Evolutionary conservation across 495 filamentous ascomycete genomes (phyloP).

Genomic region (Cercophora sp.): DNA sequence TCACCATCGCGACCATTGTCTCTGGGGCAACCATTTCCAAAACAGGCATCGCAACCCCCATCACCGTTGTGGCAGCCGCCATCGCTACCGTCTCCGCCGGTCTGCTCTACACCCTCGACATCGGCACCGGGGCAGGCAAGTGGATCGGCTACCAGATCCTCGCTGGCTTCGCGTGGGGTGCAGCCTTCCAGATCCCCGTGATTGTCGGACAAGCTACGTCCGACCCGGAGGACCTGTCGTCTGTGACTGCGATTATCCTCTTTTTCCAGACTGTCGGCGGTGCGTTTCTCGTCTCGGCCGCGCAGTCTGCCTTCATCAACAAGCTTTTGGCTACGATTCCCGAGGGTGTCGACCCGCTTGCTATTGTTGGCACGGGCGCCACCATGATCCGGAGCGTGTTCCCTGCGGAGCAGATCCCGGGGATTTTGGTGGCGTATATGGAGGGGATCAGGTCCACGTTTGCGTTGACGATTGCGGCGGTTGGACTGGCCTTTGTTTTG

Average conservation of each 20-base stretch:
- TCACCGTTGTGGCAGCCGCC: conserved; percentile 46
- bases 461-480: conserved; percentile 35
- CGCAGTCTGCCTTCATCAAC: conserved; percentile 48
- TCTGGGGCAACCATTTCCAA: conserved; percentile 45
- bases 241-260: conserved; percentile 43
- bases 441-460: conserved; percentile 48
- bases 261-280: conserved; percentile 52
- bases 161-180: conserved; percentile 48
- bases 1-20: conserved; percentile 44
- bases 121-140: conserved; percentile 37
- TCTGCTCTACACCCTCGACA: conserved; percentile 46
- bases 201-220: conserved; percentile 55
- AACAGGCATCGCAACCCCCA: conserved; percentile 50
- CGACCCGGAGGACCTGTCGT: conserved; percentile 27
- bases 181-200: conserved; percentile 48
- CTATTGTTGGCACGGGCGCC: conserved; percentile 32
- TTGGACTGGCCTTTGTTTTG: conserved; percentile 22
- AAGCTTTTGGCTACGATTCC: conserved; percentile 32
- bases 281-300: conserved; percentile 45
- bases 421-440: conserved; percentile 57
- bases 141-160: conserved; percentile 62
- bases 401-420: conserved; percentile 38
- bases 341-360: conserved; percentile 37
- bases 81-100: conserved; percentile 54
- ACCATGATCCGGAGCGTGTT: conserved; percentile 39